phyloP scores from a whole-genome alignment of 2,329 filamentous ascomycete genomes.

The Colletotrichum horii region DNA sequence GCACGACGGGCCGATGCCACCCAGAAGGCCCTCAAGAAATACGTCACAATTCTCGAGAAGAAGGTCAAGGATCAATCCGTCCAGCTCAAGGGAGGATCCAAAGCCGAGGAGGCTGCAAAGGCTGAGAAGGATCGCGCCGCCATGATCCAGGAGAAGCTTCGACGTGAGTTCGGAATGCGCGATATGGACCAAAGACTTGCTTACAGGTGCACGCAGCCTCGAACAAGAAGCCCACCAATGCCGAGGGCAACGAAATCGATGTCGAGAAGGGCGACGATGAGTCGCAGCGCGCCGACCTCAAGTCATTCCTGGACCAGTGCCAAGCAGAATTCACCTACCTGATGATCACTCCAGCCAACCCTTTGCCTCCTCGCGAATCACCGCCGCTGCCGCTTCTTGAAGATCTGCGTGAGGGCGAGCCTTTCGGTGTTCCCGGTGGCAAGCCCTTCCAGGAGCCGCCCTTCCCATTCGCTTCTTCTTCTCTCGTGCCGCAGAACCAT shows the following conservation, averaged over 20 bases:
- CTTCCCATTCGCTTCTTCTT: slow-evolving; percentile 29
- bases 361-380: slow-evolving; percentile 67
- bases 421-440: slow-evolving; percentile 47
- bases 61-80: slow-evolving; percentile 84
- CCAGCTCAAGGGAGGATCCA: slow-evolving; percentile 65
- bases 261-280: slow-evolving; percentile 53
- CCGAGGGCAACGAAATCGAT: slow-evolving; percentile 52
- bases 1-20: slow-evolving; percentile 84
- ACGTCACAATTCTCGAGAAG: slow-evolving; percentile 86
- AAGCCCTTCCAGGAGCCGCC: slow-evolving; percentile 38
- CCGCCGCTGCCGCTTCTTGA: slow-evolving; percentile 63
- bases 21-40: slow-evolving; percentile 88
- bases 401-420: slow-evolving; percentile 61
- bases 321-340: slow-evolving; percentile 71
- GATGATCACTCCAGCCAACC: slow-evolving; percentile 71
- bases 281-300: slow-evolving; percentile 57
- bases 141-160: slow-evolving; percentile 61
- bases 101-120: slow-evolving; percentile 45
- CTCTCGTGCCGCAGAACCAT: slow-evolving; percentile 54
- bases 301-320: slow-evolving; percentile 68
- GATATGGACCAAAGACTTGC: background rate
- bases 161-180: slow-evolving; percentile 43
- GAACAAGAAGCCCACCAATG: slow-evolving; percentile 30
- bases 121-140: slow-evolving; percentile 57
- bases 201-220: slow-evolving; percentile 2